These are phyloP conservation scores for Globisporangium middletonii DNA, from an alignment of 352 stramenopile genomes.

Conservation along the genomic window DNA sequence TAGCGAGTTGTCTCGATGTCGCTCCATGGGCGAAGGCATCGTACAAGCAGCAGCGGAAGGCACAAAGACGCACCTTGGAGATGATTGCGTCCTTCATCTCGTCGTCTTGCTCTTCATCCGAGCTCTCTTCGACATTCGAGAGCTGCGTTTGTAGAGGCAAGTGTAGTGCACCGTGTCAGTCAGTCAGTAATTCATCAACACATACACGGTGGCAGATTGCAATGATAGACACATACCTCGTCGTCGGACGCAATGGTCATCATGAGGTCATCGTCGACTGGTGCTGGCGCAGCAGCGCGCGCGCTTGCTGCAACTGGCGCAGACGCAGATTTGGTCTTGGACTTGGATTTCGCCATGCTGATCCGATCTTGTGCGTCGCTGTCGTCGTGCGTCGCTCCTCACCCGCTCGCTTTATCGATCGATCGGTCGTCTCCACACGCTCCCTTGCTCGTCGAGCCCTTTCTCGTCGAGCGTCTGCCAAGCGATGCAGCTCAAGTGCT, in stretches of 20 bases:
- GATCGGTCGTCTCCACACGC: not conserved
- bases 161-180: not conserved
- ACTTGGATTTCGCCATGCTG: slow-evolving; percentile 24
- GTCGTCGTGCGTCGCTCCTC: not conserved
- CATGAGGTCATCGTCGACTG: slow-evolving; percentile 62
- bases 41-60: not conserved
- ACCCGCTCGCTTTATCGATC: not conserved
- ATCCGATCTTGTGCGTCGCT: not conserved
- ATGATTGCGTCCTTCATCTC: slow-evolving; percentile 58
- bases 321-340: not conserved
- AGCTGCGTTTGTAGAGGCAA: slow-evolving; percentile 16
- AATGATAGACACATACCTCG: slow-evolving; percentile 26
- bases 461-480: slow-evolving; percentile 3
- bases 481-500: slow-evolving; percentile 2
- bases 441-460: slow-evolving; percentile 3
- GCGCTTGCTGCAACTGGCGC: not conserved
- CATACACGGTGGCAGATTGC: too few relatives aligned
- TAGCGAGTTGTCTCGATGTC: not conserved
- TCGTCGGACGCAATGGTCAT: slow-evolving; percentile 89
- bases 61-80: slow-evolving; percentile 32
- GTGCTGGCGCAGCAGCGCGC: slow-evolving; percentile 5
- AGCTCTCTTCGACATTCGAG: slow-evolving; percentile 67
- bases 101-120: slow-evolving; percentile 50
- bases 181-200: too few relatives aligned
- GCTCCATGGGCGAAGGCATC: too few relatives aligned